These are phyloP conservation scores for Hypoxylon sp. DNA, from an alignment of 2,329 filamentous ascomycete genomes.

Conservation along the genomic window DNA sequence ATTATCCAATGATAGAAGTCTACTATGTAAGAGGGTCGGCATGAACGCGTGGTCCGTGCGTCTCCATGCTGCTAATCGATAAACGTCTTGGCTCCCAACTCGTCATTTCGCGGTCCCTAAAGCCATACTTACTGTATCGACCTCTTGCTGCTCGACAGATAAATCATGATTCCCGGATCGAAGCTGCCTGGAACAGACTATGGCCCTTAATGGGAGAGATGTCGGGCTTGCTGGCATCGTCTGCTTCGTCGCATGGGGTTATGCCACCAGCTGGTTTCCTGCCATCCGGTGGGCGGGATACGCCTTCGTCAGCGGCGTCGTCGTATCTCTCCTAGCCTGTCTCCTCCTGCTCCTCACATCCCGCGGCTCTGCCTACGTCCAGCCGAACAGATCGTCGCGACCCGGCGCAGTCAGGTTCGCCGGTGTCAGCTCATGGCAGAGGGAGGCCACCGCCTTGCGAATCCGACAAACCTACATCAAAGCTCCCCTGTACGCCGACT, in stretches of 20 bases:
- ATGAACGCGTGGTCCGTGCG: background rate
- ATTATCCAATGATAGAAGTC: no score
- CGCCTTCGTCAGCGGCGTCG: conserved; percentile 76
- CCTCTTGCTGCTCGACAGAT: conserved; percentile 12
- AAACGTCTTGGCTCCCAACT: conserved; percentile 26
- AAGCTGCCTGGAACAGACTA: conserved; percentile 51
- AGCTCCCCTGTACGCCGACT: conserved; percentile 76
- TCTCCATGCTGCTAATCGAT: conserved; percentile 25
- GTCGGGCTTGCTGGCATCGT: conserved; percentile 71
- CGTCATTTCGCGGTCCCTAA: conserved; percentile 22
- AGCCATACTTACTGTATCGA: conserved; percentile 2
- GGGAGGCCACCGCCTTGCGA: conserved; percentile 72
- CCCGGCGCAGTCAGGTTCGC: conserved; percentile 66
- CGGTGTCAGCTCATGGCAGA: conserved; percentile 69
- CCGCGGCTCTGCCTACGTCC: conserved; percentile 55
- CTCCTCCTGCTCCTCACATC: conserved; percentile 69
- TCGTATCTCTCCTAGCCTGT: conserved; percentile 63
- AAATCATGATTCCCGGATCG: conserved; percentile 48
- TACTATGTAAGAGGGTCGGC: no score
- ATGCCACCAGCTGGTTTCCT: conserved; percentile 83
- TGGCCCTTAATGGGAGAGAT: conserved; percentile 79
- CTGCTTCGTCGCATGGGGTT: conserved; percentile 86
- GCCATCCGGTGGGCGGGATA: conserved; percentile 84
- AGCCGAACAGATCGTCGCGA: conserved; percentile 51
- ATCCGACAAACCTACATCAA: conserved; percentile 72